A percentile compares a stretch with the other conserved stretches of the same genome.
phyloP scores from a whole-genome alignment of 345 rosid species.

The Xanthoceras sorbifolium region DNA sequence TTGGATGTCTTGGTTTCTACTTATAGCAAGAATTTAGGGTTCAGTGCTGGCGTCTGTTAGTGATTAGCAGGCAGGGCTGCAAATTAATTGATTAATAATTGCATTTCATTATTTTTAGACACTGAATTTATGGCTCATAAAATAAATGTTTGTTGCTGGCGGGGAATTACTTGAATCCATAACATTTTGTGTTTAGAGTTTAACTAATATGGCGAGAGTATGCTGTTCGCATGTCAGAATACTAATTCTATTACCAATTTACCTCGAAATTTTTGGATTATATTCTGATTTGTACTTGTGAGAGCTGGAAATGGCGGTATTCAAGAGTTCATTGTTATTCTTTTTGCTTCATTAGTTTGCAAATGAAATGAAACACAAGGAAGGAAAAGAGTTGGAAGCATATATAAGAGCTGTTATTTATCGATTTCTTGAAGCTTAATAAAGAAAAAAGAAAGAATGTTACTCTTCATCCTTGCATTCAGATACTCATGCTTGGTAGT shows the following conservation, averaged over 20 bases:
- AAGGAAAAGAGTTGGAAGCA: background rate
- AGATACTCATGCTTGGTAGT: background rate
- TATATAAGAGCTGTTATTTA: background rate
- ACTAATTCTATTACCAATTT: background rate
- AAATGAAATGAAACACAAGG: background rate
- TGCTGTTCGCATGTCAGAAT: background rate
- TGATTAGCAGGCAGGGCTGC: background rate
- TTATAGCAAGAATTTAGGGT: constrained; percentile 15
- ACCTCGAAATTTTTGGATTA: background rate
- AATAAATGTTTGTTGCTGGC: background rate
- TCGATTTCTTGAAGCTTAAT: background rate
- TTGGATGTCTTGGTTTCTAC: background rate
- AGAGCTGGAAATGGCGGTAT: background rate
- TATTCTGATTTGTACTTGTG: background rate
- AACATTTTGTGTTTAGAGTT: background rate
- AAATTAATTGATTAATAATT: background rate
- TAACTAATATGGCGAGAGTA: background rate
- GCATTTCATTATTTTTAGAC: background rate
- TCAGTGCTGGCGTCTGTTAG: constrained; percentile 1
- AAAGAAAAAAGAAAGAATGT: no score
- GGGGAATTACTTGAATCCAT: background rate
- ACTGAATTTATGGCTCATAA: background rate
- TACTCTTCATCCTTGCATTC: background rate
- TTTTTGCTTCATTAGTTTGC: background rate
- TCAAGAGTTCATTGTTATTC: background rate